Percentiles rank a stretch among this genome's conserved stretches.
phyloP scores from a whole-genome alignment of 2,329 filamentous ascomycete genomes.

The Neofusicoccum cordaticola region DNA sequence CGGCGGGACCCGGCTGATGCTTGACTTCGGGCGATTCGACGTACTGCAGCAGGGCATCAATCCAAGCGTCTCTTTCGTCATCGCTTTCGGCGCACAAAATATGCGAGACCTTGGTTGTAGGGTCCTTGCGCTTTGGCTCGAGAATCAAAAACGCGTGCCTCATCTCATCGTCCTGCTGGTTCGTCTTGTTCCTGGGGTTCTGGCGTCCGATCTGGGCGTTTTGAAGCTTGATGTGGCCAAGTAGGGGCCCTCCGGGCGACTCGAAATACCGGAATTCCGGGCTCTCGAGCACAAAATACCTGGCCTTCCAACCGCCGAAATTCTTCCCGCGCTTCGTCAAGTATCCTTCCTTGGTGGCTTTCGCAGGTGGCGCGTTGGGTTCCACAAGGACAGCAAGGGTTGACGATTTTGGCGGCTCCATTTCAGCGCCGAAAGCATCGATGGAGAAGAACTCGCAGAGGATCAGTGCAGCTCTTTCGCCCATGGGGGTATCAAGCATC shows the following conservation, averaged over 20 bases:
- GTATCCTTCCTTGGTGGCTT: slow-evolving; percentile 79
- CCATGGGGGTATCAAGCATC: slow-evolving; percentile 77
- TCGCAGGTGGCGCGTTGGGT: slow-evolving; percentile 48
- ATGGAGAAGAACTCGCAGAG: slow-evolving; percentile 82
- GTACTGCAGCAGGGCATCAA: slow-evolving; percentile 83
- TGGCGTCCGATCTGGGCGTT: slow-evolving; percentile 88
- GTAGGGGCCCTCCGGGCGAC: slow-evolving; percentile 79
- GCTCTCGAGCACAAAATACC: slow-evolving; percentile 68
- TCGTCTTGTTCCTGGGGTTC: slow-evolving; percentile 59
- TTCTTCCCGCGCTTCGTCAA: slow-evolving; percentile 97
- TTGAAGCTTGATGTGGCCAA: slow-evolving; percentile 89
- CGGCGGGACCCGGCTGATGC: slow-evolving; percentile 26
- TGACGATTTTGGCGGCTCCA: slow-evolving; percentile 46
- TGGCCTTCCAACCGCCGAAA: slow-evolving; percentile 96
- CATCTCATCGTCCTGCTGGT: slow-evolving; percentile 77
- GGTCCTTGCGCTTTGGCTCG: slow-evolving; percentile 96
- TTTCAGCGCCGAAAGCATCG: slow-evolving; percentile 60
- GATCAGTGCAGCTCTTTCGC: slow-evolving; percentile 71
- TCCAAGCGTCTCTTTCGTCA: slow-evolving; percentile 87
- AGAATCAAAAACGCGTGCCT: slow-evolving; percentile 93
- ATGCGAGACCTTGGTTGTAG: slow-evolving; percentile 81
- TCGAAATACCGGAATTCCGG: slow-evolving; percentile 86
- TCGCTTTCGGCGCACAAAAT: slow-evolving; percentile 96
- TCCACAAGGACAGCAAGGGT: slow-evolving; percentile 38
- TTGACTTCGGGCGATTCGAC: slow-evolving; percentile 68